These are phyloP conservation scores for Fusarium sp. DNA, from an alignment of 2,329 filamentous ascomycete genomes.

Conservation along the genomic window DNA sequence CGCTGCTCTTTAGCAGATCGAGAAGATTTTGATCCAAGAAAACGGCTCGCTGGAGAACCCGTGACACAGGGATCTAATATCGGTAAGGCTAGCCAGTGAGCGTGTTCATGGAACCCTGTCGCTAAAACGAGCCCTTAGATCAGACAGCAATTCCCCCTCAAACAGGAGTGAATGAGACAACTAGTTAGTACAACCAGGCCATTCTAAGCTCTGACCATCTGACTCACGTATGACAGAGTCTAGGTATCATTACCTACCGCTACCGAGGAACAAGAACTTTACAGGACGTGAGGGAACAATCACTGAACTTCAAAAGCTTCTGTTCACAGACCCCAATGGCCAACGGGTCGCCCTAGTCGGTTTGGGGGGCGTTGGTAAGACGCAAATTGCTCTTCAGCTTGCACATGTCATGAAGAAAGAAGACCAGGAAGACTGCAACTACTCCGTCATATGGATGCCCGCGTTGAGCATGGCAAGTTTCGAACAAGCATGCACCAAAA, in stretches of 20 bases:
- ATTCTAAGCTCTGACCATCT: not conserved
- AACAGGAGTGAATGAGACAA: not conserved
- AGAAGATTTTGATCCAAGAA: not conserved
- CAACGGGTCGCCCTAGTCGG: not conserved
- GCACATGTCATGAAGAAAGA: not conserved
- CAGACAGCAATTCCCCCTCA: too few relatives aligned
- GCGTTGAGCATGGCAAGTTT: not conserved
- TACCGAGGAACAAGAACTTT: not conserved
- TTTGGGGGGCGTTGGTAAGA: not conserved
- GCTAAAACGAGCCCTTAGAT: not conserved
- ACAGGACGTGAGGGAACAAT: not conserved
- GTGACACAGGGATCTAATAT: not conserved
- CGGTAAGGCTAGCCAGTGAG: not conserved
- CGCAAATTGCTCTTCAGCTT: not conserved
- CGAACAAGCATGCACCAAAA: not conserved
- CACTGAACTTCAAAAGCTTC: fast-evolving
- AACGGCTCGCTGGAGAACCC: not conserved
- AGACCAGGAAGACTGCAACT: not conserved
- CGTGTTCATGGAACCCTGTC: not conserved
- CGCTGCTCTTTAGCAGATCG: not conserved
- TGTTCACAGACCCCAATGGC: not conserved
- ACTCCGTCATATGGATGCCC: not conserved
- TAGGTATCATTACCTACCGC: not conserved
- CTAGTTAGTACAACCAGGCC: not conserved
- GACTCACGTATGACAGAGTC: not conserved